Percentiles rank a stretch among this genome's conserved stretches.
Evolutionary conservation across 352 stramenopile species (phyloP).

Genomic region (Globisporangium heterothallicum): DNA sequence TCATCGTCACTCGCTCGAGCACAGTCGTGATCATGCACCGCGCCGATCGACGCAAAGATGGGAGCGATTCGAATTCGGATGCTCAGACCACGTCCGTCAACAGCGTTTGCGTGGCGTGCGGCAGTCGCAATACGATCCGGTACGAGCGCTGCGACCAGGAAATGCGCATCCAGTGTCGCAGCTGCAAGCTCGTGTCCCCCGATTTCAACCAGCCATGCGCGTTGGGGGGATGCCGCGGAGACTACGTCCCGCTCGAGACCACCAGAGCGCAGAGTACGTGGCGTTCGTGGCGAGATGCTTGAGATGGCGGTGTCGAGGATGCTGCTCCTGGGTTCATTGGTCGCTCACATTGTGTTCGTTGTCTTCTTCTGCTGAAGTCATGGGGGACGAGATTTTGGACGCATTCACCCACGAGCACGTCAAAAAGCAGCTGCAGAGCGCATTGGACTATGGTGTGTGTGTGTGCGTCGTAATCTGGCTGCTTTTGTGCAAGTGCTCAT

Average conservation of each 20-base stretch:
- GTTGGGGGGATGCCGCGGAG: conserved; percentile 17
- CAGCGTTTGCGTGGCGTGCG: conserved; percentile 54
- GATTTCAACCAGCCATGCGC: conserved; percentile 34
- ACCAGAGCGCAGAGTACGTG: conserved; percentile 18
- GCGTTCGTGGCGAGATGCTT: background rate
- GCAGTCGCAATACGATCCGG: conserved; percentile 29
- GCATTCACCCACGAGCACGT: conserved; percentile 33
- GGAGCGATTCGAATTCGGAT: too few species aligned
- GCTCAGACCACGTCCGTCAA: conserved; percentile 17
- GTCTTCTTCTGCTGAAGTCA: conserved; percentile 17
- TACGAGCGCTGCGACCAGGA: background rate
- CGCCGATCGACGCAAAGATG: conserved; percentile 2
- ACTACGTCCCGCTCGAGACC: conserved; percentile 25
- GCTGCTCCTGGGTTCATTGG: too few species aligned
- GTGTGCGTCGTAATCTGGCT: background rate
- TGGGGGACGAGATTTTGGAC: conserved; percentile 45
- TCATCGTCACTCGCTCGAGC: background rate
- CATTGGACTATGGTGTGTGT: conserved; percentile 26
- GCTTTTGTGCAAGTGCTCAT: too few species aligned
- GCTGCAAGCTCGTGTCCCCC: conserved; percentile 40
- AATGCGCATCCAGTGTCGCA: conserved; percentile 35
- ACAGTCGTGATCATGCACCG: conserved; percentile 8
- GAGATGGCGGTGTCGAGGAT: too few species aligned
- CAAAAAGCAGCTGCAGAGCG: conserved; percentile 33
- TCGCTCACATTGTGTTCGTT: background rate